Evolutionary conservation across 371 early-diverging fungal species (phyloP).

Genomic region (Zychaea mexicana): DNA sequence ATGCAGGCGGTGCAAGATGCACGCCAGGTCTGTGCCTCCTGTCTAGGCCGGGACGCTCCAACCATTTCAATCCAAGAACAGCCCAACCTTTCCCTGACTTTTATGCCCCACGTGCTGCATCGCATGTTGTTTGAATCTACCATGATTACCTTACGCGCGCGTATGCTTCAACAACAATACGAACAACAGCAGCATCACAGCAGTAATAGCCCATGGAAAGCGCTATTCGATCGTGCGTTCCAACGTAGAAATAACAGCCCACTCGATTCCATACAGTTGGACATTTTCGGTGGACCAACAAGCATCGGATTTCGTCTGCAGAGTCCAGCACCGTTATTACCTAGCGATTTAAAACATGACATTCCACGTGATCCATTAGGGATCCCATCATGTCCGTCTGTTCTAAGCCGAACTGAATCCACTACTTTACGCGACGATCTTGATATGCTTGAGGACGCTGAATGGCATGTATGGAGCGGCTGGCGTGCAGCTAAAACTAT

Average conservation of each 20-base stretch:
- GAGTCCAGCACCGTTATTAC: constrained; percentile 25
- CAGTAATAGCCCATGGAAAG: too few species aligned
- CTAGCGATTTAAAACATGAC: constrained; percentile 11
- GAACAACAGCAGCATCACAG: constrained; percentile 37
- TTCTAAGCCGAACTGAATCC: constrained; percentile 51
- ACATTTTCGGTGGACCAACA: constrained; percentile 44
- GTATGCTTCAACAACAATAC: constrained; percentile 31
- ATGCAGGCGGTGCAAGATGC: constrained; percentile 68
- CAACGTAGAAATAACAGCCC: not conserved
- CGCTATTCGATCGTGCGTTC: not conserved
- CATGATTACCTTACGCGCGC: constrained; percentile 55
- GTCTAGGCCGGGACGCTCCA: constrained; percentile 19
- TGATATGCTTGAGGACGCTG: constrained; percentile 14
- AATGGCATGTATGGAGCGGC: constrained; percentile 30
- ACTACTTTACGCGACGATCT: constrained; percentile 32
- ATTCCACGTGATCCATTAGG: constrained; percentile 44
- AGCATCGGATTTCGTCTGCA: constrained; percentile 38
- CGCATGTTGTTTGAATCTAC: constrained; percentile 70
- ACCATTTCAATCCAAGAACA: constrained; percentile 19
- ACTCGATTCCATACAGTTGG: constrained; percentile 11
- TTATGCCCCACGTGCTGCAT: constrained; percentile 66
- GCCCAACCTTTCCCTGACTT: constrained; percentile 49
- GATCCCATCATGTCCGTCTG: constrained; percentile 45
- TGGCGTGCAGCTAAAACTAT: constrained; percentile 43
- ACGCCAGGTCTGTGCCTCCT: constrained; percentile 48